Base-by-base conservation (phyloP, 345 rosid genomes). In the Populus ilicifolia region DNA sequence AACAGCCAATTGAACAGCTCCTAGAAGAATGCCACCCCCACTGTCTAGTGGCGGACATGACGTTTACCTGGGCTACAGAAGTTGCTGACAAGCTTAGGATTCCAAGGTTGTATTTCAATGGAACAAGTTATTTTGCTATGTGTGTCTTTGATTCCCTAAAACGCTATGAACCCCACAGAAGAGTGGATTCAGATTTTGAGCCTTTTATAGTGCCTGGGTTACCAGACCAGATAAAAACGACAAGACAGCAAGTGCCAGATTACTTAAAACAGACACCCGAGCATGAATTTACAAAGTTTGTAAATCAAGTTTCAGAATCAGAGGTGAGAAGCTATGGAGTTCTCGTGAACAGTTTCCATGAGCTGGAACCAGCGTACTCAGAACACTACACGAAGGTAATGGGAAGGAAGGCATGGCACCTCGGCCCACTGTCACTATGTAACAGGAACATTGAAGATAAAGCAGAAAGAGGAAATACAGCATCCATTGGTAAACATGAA, bases 61-160 rank as follows among this genome's bases (percentile, higher is more conserved):
- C 52, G 29, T 81, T 77, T 70, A 72, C 78, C 4, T 81, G 78
- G 81, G 75, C 78, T 62, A 77, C 75, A 20, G 78, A 73, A 21
- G 62, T 38, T 64, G 81, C 81, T 5, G 4, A 14, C 38, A 74
- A 75, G 39, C 39, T 75, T 11, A 50, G 72, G 9, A 75, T 67
- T 75, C 78, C 78, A 16, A 75, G 73, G 72, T 38, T 67, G 44
- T 33, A 25, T 36, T 75, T 75, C 65, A 30, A 27, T 5, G 66
- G 66, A n/a, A 39, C 39, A 1, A 9, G 78, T 18, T 30, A 12
- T 52, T 75, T 75, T 35, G 1, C 71, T 0, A 44, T 76, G 12
- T 77, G 68, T 41, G 43, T 56, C 5, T 27, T 27, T 3, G 38
- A 69, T 59, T 29, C 36, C 20, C 13, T 77, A 4, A 18, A 11